Base-by-base conservation (phyloP, 2,329 filamentous ascomycete genomes). In the Epichloe sibirici region DNA sequence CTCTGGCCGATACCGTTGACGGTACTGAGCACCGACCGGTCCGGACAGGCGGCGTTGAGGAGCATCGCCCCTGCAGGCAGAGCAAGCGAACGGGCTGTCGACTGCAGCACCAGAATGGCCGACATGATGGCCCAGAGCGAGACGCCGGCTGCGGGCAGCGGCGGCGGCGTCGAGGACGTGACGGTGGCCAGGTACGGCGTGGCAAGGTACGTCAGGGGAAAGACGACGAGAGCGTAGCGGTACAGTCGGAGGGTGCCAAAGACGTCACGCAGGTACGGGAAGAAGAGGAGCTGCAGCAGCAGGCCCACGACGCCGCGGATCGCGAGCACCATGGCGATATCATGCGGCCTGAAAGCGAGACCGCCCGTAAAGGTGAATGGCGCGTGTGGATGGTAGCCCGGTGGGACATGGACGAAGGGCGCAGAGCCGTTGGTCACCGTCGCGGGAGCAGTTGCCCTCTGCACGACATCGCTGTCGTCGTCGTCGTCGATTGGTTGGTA, bases 281-380 rank as follows among this genome's bases (percentile, higher is more conserved):
- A 91, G 9, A 88, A 69, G 48, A 86, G 45, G 28, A 69, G 56
- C 53, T 69, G 67, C 45, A 93, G 72, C 0, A 74, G 70, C 39
- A 93, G 84, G n/a, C 88, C 88, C 44, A 91, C 81, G 48, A 79
- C 68, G 8, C 88, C 88, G 15, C 93, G 76, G 49, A 86, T 82
- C 2, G 87, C 82, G 71, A 90, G 89, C 4, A 86, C 85, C 44
- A 87, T 70, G n/a, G 88, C 88, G 35, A 93, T 85, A 2, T 79
- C 77, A 1, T 78, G 75, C 0, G 86, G 82, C 0, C 79, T 78
- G 50, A 93, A 76, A n/a, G 86, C 86, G 0, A 93, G 73, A 2
- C 88, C 88, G 31, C 88, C 86, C 0, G 82, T 81, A 62, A 90
- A 90, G 56, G 76, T 68, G 61, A 85, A 80, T 0, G 81, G 75